These are phyloP conservation scores for Acanthamoeba rhysodes DNA, from an alignment of 208 protist genomes.

Conservation along the genomic window DNA sequence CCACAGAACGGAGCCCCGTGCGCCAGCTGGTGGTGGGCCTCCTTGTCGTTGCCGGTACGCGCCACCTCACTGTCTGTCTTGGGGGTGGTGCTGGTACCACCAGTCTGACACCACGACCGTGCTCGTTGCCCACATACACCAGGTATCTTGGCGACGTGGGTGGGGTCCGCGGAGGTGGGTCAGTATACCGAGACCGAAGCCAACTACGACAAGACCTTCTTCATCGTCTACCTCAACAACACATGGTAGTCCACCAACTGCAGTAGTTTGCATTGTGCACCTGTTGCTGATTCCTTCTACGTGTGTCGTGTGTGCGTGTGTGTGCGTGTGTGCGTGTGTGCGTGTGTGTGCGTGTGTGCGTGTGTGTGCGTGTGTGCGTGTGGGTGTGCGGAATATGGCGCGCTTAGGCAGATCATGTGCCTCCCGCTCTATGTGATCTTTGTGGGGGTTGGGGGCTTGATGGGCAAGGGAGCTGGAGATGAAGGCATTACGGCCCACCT, in stretches of 20 bases:
- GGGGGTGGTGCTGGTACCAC: too few relatives aligned
- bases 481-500: not conserved
- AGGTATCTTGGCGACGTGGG: slow-evolving; percentile 26
- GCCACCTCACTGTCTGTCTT: not conserved
- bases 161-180: slow-evolving; percentile 19
- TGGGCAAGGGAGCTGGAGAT: not conserved
- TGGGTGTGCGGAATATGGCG: not conserved
- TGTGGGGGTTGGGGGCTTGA: not conserved
- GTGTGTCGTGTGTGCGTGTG: not conserved
- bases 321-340: too few relatives aligned
- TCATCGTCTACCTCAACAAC: slow-evolving; percentile 60
- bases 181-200: slow-evolving; percentile 16
- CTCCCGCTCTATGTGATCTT: slow-evolving; percentile 8
- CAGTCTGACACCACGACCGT: not conserved
- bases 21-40: not conserved
- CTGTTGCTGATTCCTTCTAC: not conserved
- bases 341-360: too few relatives aligned
- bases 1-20: not conserved
- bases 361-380: not conserved
- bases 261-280: not conserved
- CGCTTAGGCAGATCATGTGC: slow-evolving; percentile 1
- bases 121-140: not conserved
- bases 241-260: not conserved
- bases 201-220: slow-evolving; percentile 19
- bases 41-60: not conserved